phyloP scores from a whole-genome alignment of 495 filamentous ascomycete species.

The Hypoxylon lenormandii region DNA sequence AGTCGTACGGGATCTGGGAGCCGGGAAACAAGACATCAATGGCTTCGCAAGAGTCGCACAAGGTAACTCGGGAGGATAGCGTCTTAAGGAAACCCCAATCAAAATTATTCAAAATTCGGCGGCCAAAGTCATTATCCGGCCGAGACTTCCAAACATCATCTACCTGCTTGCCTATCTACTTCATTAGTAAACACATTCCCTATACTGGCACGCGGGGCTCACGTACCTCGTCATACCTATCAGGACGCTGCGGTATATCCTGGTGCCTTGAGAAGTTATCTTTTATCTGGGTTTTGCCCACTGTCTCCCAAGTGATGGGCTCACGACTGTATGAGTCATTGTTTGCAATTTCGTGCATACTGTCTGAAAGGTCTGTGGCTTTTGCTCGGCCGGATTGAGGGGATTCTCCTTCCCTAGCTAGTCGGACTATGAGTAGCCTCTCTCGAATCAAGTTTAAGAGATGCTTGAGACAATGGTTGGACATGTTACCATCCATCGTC shows the following conservation, averaged over 20 bases:
- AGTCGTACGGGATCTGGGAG: background rate
- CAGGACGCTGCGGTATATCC: background rate
- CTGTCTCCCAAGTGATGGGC: background rate
- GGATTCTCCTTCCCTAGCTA: background rate
- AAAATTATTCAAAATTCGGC: background rate
- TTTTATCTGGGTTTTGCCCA: background rate
- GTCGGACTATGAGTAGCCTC: background rate
- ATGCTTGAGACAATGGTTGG: background rate
- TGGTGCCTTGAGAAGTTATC: background rate
- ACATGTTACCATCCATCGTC: background rate
- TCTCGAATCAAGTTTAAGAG: background rate
- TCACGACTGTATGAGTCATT: background rate
- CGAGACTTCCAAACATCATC: conserved; percentile 13
- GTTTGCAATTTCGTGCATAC: background rate
- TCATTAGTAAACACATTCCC: background rate
- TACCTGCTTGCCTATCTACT: background rate
- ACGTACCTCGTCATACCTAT: background rate
- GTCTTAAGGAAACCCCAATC: background rate
- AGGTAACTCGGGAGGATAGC: background rate
- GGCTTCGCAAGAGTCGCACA: background rate
- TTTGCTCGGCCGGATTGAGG: background rate
- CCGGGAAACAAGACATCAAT: background rate
- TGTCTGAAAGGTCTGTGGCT: background rate
- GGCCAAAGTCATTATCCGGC: conserved; percentile 6
- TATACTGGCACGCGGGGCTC: no score